Conservation (phyloP, 2,329 filamentous ascomycete genomes). For the Rhexocercosporidium sp. region DNA sequence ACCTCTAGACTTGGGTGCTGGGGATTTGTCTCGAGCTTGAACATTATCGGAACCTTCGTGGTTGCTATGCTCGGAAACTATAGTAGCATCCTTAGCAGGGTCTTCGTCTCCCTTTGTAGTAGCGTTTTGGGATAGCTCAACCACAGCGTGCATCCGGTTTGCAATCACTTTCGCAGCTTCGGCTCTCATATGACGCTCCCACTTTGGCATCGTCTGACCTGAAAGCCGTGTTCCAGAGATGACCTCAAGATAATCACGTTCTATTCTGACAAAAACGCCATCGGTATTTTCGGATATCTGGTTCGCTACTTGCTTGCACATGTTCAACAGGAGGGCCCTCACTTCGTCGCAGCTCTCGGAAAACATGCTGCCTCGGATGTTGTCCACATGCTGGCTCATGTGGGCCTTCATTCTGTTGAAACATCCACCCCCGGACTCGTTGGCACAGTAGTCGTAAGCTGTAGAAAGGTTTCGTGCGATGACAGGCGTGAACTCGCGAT, state of each 20-base stretch:
- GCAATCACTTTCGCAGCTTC: constrained; percentile 29
- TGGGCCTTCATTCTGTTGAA: constrained; percentile 57
- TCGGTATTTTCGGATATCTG: constrained; percentile 39
- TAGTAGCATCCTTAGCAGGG: background rate
- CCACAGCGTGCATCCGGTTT: constrained; percentile 6
- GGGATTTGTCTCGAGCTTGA: background rate
- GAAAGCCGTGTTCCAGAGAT: constrained; percentile 36
- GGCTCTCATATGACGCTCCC: constrained; percentile 37
- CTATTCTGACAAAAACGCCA: constrained; percentile 40
- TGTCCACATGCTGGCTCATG: constrained; percentile 53
- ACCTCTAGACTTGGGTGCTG: background rate
- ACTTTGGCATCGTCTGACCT: constrained; percentile 38
- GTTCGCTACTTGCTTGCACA: constrained; percentile 41
- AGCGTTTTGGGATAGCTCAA: background rate
- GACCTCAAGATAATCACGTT: constrained; percentile 42
- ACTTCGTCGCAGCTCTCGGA: constrained; percentile 49
- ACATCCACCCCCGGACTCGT: constrained; percentile 52
- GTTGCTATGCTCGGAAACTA: background rate
- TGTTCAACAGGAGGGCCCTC: constrained; percentile 45
- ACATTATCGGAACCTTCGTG: background rate
- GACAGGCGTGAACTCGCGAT: constrained; percentile 56
- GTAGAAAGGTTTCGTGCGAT: constrained; percentile 51
- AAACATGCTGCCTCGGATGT: constrained; percentile 54
- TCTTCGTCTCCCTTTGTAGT: background rate
- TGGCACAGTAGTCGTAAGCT: constrained; percentile 52